phyloP scores from a whole-genome alignment of 441 rosid species.

The Populus hybrid region DNA sequence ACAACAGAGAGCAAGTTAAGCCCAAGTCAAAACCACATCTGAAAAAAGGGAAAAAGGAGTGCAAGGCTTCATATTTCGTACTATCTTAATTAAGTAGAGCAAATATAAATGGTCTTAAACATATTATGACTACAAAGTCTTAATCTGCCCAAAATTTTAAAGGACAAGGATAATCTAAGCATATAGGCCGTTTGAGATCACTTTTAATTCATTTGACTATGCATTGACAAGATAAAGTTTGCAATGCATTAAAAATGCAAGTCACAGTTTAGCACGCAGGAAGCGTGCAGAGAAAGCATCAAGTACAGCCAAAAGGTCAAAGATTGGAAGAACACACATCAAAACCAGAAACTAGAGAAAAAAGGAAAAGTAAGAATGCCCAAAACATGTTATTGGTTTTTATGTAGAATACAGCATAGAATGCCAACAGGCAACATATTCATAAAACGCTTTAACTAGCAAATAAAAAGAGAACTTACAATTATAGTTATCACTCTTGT shows the following conservation, averaged over 20 bases:
- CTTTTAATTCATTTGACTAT: not conserved
- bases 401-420: not conserved
- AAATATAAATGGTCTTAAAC: not conserved
- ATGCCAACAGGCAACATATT: not conserved
- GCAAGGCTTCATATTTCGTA: not conserved
- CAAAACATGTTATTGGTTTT: not conserved
- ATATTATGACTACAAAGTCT: not conserved
- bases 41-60: not conserved
- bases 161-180: not conserved
- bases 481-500: slow-evolving; percentile 79
- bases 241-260: not conserved
- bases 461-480: slow-evolving; percentile 44
- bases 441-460: slow-evolving; percentile 1
- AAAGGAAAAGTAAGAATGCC: not conserved
- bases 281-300: not conserved
- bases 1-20: not conserved
- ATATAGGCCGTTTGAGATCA: not conserved
- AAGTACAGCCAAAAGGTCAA: not conserved
- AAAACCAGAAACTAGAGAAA: not conserved
- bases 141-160: not conserved
- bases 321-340: not conserved
- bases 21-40: not conserved
- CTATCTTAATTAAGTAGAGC: not conserved
- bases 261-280: not conserved
- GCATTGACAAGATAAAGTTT: not conserved